A percentile compares a stretch with the other conserved stretches of the same genome.
These are phyloP conservation scores for Penicillium sp. DNA, from an alignment of 2,329 filamentous ascomycete species.

Conservation along the genomic window DNA sequence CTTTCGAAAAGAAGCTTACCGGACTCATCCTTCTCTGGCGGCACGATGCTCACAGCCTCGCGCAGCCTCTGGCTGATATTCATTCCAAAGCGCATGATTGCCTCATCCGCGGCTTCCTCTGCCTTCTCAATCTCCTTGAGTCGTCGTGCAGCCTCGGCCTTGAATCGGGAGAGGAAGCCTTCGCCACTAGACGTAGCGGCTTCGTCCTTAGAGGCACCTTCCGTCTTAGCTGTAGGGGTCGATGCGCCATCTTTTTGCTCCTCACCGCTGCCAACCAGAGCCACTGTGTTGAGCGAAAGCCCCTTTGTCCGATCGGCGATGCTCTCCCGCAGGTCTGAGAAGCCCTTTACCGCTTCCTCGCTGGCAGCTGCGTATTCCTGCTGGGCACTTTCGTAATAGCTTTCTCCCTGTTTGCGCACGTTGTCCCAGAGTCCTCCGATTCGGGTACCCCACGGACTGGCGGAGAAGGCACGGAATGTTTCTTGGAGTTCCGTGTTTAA, in stretches of 20 bases:
- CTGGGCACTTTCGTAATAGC: slow-evolving; percentile 73
- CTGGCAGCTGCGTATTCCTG: slow-evolving; percentile 76
- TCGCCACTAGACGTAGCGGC: slow-evolving; percentile 42
- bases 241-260: slow-evolving; percentile 26
- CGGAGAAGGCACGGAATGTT: slow-evolving; percentile 87
- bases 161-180: slow-evolving; percentile 68
- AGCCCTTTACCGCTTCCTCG: slow-evolving; percentile 73
- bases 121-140: slow-evolving; percentile 85
- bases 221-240: slow-evolving; percentile 25
- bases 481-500: slow-evolving; percentile 88
- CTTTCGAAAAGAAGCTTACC: slow-evolving; percentile 80
- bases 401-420: slow-evolving; percentile 92
- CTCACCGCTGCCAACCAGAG: slow-evolving; percentile 23
- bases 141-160: slow-evolving; percentile 69
- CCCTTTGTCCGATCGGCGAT: slow-evolving; percentile 68
- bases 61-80: slow-evolving; percentile 85
- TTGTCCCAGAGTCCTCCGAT: slow-evolving; percentile 84
- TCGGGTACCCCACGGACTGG: slow-evolving; percentile 82
- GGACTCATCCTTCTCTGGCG: slow-evolving; percentile 54
- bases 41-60: slow-evolving; percentile 82
- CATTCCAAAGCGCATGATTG: slow-evolving; percentile 80
- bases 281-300: slow-evolving; percentile 55
- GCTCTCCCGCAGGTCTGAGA: slow-evolving; percentile 62
- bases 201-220: slow-evolving; percentile 18
- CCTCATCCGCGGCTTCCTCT: slow-evolving; percentile 94